phyloP scores from a whole-genome alignment of 2,329 filamentous ascomycete species.

The Ceratocystis ficicola region DNA sequence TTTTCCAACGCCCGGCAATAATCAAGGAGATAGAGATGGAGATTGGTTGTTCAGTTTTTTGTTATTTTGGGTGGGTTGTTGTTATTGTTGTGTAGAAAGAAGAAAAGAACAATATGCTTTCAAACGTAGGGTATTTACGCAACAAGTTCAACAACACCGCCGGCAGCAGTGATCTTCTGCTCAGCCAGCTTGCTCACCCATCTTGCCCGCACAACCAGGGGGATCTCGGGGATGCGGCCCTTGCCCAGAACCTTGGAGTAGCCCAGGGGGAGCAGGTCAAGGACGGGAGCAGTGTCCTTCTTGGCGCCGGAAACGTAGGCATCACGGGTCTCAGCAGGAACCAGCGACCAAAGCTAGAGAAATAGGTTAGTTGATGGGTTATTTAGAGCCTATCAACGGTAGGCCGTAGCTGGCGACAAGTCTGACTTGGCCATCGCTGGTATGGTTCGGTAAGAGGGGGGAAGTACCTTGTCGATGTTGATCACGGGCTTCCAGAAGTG shows the following conservation, averaged over 20 bases:
- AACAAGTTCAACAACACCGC: conserved; percentile 90
- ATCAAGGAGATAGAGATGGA: not conserved
- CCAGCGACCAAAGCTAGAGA: conserved; percentile 77
- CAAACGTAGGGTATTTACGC: conserved; percentile 43
- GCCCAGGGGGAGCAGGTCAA: conserved; percentile 92
- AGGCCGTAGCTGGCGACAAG: not conserved
- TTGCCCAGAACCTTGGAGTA: conserved; percentile 99
- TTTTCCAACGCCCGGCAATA: not conserved
- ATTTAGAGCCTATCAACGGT: not conserved
- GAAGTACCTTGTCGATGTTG: conserved; percentile 89
- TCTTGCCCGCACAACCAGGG: conserved; percentile 85
- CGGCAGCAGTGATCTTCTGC: conserved; percentile 97
- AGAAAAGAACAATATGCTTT: conserved; percentile 22
- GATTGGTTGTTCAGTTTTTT: conserved; percentile 22
- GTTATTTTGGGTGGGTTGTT: conserved; percentile 22
- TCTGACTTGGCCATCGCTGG: not conserved
- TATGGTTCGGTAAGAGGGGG: not conserved
- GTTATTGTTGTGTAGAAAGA: conserved; percentile 21
- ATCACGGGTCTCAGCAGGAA: conserved; percentile 85
- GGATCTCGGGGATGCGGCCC: conserved; percentile 85
- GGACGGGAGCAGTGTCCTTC: conserved; percentile 86
- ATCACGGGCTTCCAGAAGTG: conserved; percentile 97
- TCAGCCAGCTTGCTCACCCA: conserved; percentile 95
- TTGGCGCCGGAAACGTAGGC: conserved; percentile 72
- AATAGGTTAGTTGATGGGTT: conserved; percentile 27